These are phyloP conservation scores for Amaranthus hypochondriacus DNA, from an alignment of 148 eudicot genomes.

Conservation along the genomic window DNA sequence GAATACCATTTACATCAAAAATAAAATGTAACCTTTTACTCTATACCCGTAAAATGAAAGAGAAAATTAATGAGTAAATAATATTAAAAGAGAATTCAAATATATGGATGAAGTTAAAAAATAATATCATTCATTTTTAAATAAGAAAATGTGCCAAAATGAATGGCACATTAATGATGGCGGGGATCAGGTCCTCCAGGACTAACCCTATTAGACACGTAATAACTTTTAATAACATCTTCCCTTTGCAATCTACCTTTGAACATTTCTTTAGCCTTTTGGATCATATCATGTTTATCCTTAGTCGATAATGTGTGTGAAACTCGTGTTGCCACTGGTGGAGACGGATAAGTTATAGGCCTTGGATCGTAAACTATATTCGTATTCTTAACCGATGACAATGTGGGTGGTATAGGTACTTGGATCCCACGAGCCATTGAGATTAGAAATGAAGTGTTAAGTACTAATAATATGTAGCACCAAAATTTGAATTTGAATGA, in stretches of 20 bases:
- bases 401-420: too few species aligned
- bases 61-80: too few species aligned
- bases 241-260: conserved; percentile 26
- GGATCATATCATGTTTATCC: conserved; percentile 21
- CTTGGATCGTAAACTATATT: conserved; percentile 14
- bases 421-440: too few species aligned
- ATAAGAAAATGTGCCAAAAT: too few species aligned
- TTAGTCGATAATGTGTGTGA: conserved; percentile 11
- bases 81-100: too few species aligned
- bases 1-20: too few species aligned
- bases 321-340: neutral
- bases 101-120: too few species aligned
- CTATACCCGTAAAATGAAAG: too few species aligned
- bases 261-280: conserved; percentile 33
- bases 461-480: conserved; percentile 25
- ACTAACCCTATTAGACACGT: conserved; percentile 25
- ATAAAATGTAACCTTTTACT: too few species aligned
- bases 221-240: conserved; percentile 9
- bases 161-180: conserved; percentile 33
- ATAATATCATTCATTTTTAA: too few species aligned
- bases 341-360: conserved; percentile 15
- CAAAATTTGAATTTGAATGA: conserved; percentile 23
- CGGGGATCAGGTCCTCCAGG: conserved; percentile 60
- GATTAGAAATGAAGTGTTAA: too few species aligned
- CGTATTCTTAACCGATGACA: too few species aligned